These are phyloP conservation scores for Rhododendron vialii DNA, from an alignment of 148 eudicot species.

Conservation along the genomic window DNA sequence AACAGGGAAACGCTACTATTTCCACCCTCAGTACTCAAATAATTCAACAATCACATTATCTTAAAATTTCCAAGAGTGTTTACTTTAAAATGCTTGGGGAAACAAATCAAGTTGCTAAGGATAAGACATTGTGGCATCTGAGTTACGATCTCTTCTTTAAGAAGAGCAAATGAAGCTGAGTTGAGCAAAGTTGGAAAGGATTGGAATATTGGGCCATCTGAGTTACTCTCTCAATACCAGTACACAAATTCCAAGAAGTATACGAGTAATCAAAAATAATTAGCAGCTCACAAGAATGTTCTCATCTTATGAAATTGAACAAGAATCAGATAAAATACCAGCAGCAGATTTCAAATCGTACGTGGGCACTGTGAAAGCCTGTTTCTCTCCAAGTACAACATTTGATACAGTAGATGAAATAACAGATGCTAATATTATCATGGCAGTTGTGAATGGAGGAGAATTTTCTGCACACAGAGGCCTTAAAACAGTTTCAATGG, in stretches of 20 bases:
- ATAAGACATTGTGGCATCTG: not conserved
- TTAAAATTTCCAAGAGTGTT: not conserved
- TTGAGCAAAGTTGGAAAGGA: not conserved
- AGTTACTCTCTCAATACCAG: not conserved
- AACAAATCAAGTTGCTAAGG: not conserved
- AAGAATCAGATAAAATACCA: conserved; percentile 59
- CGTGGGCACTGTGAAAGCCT: conserved; percentile 96
- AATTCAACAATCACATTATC: not conserved
- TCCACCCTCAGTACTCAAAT: not conserved
- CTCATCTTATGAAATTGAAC: conserved; percentile 12
- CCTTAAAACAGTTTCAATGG: conserved; percentile 90
- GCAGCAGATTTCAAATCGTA: conserved; percentile 98
- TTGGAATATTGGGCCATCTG: not conserved
- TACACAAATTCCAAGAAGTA: not conserved
- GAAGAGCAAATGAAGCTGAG: not conserved
- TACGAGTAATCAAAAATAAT: not conserved
- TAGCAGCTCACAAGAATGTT: not conserved
- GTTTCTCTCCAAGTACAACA: conserved; percentile 78
- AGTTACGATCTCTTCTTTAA: not conserved
- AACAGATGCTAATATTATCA: conserved; percentile 94
- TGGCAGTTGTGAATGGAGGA: conserved; percentile 97
- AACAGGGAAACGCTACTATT: not conserved
- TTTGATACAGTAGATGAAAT: conserved; percentile 93
- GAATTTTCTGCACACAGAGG: conserved; percentile 95
- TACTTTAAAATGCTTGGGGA: not conserved